A percentile compares a stretch with the other conserved stretches of the same genome.
These are phyloP conservation scores for Rhizopogon vinicolor DNA, from an alignment of 768 basidiomycete species.

Conservation along the genomic window DNA sequence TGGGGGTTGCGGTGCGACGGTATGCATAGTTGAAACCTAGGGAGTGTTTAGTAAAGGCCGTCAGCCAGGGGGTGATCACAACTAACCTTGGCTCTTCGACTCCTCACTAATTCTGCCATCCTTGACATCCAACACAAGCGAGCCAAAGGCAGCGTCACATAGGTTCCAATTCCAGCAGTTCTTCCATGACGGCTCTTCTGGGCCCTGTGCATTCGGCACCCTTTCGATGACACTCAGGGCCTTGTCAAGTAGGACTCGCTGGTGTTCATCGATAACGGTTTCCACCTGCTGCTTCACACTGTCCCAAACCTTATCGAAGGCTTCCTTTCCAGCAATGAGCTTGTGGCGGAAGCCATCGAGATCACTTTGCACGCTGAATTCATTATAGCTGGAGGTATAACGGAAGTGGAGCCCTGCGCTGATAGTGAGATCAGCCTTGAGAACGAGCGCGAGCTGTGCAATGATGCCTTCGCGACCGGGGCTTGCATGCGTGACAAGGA, in stretches of 20 bases:
- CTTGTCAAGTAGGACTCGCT: conserved; percentile 85
- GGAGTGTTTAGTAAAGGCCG: conserved; percentile 3
- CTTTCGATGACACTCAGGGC: conserved; percentile 81
- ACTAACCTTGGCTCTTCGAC: conserved; percentile 83
- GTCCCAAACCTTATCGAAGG: conserved; percentile 92
- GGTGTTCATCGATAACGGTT: conserved; percentile 84
- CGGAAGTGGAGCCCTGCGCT: conserved; percentile 97
- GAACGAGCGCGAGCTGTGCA: conserved; percentile 80
- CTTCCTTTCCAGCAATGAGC: conserved; percentile 69
- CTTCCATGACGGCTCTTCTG: conserved; percentile 94
- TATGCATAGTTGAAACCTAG: conserved; percentile 96
- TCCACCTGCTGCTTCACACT: conserved; percentile 90
- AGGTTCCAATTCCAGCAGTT: conserved; percentile 99
- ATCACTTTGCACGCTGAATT: conserved; percentile 89
- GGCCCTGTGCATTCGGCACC: conserved; percentile 53
- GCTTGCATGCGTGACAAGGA: conserved; percentile 89
- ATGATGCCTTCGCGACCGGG: conserved; percentile 93
- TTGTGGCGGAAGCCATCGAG: conserved; percentile 86
- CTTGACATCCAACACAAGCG: conserved; percentile 81
- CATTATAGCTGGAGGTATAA: conserved; percentile 94
- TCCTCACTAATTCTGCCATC: conserved; percentile 92
- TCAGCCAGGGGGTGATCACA: neutral
- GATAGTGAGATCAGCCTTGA: conserved; percentile 93
- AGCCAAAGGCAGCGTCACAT: conserved; percentile 92
- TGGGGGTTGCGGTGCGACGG: conserved; percentile 61